phyloP scores from a whole-genome alignment of 2,329 filamentous ascomycete genomes.

The Penicillium fuscoglaucum region DNA sequence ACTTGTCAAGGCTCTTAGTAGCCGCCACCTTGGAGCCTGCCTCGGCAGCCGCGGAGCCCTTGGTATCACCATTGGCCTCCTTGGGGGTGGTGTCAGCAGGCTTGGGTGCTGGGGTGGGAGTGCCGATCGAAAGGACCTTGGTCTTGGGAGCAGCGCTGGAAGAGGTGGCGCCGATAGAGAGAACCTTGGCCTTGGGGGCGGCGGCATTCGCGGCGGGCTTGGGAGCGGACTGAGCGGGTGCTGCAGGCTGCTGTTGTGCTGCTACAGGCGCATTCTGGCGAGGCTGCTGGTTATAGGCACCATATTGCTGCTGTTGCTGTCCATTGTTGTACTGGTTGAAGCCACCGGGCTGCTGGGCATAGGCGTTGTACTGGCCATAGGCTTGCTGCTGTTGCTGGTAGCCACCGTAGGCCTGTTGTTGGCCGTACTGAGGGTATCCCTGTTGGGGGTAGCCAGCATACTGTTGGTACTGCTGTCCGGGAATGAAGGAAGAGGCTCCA shows the following conservation, averaged over 20 bases:
- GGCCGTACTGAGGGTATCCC: conserved; percentile 43
- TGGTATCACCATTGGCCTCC: conserved; percentile 40
- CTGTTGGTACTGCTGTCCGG: conserved; percentile 66
- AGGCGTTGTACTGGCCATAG: conserved; percentile 42
- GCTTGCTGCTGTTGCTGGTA: conserved; percentile 43
- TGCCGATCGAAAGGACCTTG: conserved; percentile 77
- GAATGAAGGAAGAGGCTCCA: conserved; percentile 68
- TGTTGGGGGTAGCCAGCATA: conserved; percentile 43
- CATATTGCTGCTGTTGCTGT: conserved; percentile 48
- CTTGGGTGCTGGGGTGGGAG: conserved; percentile 42
- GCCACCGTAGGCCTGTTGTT: conserved; percentile 28
- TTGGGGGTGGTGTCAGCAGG: conserved; percentile 54
- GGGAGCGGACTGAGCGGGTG: conserved; percentile 46
- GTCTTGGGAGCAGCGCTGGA: conserved; percentile 55
- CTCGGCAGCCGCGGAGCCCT: conserved; percentile 55
- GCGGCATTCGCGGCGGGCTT: conserved; percentile 50
- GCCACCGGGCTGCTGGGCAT: conserved; percentile 59
- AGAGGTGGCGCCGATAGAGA: conserved; percentile 58
- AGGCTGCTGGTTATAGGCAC: conserved; percentile 61
- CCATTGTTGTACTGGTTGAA: conserved; percentile 54
- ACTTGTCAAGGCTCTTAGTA: conserved; percentile 88
- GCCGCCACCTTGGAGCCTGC: conserved; percentile 80
- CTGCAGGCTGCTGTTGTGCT: conserved; percentile 42
- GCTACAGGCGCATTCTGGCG: conserved; percentile 50
- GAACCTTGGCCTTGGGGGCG: conserved; percentile 59